Percentiles rank a stretch among this genome's conserved stretches.
Conservation (phyloP, 176 grass and related monocot species). For the Avena sativa region DNA sequence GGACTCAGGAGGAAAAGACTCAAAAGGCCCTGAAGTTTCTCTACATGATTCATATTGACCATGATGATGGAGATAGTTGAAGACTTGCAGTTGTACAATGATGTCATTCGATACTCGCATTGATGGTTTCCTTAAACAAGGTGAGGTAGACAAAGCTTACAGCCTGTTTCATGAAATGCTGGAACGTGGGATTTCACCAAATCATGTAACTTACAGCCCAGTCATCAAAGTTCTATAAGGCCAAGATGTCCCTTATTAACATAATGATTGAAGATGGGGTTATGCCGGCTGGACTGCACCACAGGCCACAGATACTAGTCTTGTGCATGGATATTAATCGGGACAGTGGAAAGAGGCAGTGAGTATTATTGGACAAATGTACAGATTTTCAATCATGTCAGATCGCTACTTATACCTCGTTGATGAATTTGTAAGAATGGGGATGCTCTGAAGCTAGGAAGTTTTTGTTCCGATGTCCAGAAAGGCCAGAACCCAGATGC, state of each 20-base stretch:
- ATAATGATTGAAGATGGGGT: conserved; percentile 3
- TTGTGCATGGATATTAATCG: neutral
- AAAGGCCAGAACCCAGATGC: conserved; percentile 27
- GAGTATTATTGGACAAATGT: conserved; percentile 1
- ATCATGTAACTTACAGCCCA: conserved; percentile 16
- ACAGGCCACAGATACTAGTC: neutral
- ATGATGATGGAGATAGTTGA: neutral
- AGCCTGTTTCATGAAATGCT: conserved; percentile 31
- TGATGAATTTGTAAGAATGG: conserved; percentile 39
- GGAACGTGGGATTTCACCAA: neutral
- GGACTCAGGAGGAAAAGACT: neutral
- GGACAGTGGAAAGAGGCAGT: neutral
- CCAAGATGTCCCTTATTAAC: conserved; percentile 2
- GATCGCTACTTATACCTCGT: neutral
- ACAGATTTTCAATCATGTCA: neutral
- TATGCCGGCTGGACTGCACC: neutral
- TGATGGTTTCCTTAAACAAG: conserved; percentile 29
- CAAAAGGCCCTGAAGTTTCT: conserved; percentile 26
- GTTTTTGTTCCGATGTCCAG: neutral
- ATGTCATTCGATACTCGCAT: conserved; percentile 19
- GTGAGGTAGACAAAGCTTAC: neutral
- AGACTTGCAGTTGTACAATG: neutral
- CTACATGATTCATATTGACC: conserved; percentile 9
- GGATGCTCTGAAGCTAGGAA: conserved; percentile 1
- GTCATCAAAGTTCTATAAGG: neutral